Base-by-base conservation (phyloP, 192 early-diverging fungal genomes). In the Phycomyces nitens region DNA sequence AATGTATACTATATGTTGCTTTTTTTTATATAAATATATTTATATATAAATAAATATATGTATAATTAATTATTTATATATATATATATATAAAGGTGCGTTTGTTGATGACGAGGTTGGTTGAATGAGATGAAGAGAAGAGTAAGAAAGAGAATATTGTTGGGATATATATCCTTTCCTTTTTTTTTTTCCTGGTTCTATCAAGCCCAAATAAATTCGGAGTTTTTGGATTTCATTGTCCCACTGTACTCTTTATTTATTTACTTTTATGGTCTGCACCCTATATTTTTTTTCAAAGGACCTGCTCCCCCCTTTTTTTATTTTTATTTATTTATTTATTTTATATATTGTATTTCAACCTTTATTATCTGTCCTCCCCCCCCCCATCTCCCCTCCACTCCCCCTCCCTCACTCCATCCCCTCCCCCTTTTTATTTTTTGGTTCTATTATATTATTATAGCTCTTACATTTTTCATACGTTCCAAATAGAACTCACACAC, bases 111-210 rank as follows among this genome's bases (percentile, higher is more conserved):
- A n/a, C n/a, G n/a, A n/a, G n/a, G n/a, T n/a, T n/a, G n/a, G n/a
- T n/a, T n/a, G 49, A 22, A 50, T 49, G 22, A 41, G 4, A 16
- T 3, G 8, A 7, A 61, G 22, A 18, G 44, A 29, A 26, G 60
- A 47, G 23, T 22, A 42, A 50, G 60, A 61, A 41, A 61, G 6
- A n/a, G 24, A 61, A 62, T n/a, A n/a, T n/a, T n/a, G n/a, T n/a
- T n/a, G n/a, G n/a, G n/a, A n/a, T n/a, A 34, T 34, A 34, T 34
- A 34, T 34, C 2, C 29, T 34, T 34, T 34, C 7, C 29, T 34
- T 34, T 34, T 34, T 34, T 34, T 5, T 34, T 34, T 34, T 34
- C 5, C 40, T 12, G 29, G 12, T 59, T 38, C 16, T 59, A 18
- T 59, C 29, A 34, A 34, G 29, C 29, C 29, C 29, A 34, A 34